Evolutionary conservation across 2,329 filamentous ascomycete species (phyloP).

Genomic region (Fusarium burgessii): DNA sequence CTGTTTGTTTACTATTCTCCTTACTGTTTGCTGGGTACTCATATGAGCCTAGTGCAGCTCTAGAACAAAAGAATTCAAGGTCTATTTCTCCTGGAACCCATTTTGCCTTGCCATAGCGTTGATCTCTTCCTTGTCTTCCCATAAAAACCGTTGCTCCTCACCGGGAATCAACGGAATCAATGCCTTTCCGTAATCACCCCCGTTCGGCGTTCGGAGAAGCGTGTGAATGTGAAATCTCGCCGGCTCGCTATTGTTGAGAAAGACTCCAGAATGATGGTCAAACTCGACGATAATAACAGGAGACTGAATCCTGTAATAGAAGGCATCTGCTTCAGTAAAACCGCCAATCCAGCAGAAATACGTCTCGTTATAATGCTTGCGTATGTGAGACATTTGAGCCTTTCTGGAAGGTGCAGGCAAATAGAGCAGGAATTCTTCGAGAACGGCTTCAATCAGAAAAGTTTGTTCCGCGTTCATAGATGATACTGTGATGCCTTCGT

Average conservation of each 20-base stretch:
- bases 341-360: slow-evolving; percentile 85
- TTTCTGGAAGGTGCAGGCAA: slow-evolving; percentile 74
- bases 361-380: slow-evolving; percentile 71
- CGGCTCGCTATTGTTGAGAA: background rate
- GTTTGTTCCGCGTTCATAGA: background rate
- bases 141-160: slow-evolving; percentile 43
- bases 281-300: slow-evolving; percentile 81
- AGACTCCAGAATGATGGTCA: slow-evolving; percentile 56
- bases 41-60: background rate
- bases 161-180: slow-evolving; percentile 55
- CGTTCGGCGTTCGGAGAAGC: slow-evolving; percentile 77
- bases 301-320: slow-evolving; percentile 82
- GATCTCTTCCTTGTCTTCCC: slow-evolving; percentile 13
- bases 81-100: background rate
- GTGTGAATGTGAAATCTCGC: slow-evolving; percentile 69
- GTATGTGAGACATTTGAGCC: slow-evolving; percentile 56
- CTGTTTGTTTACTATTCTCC: background rate
- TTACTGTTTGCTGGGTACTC: background rate
- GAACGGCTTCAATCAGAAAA: background rate
- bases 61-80: background rate
- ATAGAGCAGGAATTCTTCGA: slow-evolving; percentile 72
- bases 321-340: slow-evolving; percentile 67
- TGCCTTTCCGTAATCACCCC: slow-evolving; percentile 78
- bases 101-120: background rate
- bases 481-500: slow-evolving; percentile 73